phyloP scores from a whole-genome alignment of 331 rosid genomes.

The Malus hybrid region DNA sequence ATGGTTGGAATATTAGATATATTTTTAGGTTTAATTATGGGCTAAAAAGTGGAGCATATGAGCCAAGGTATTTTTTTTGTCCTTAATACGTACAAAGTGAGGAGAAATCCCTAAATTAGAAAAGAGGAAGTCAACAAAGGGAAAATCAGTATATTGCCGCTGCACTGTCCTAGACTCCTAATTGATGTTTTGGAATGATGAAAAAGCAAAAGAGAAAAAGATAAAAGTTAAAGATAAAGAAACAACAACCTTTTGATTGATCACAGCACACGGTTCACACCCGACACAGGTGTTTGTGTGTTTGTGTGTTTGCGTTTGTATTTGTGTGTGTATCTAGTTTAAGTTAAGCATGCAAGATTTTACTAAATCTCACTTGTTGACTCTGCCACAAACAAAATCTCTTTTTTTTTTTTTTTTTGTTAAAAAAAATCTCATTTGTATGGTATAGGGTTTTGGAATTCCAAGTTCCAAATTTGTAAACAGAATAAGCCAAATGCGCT shows the following conservation, averaged over 20 bases:
- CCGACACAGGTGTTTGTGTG: background rate
- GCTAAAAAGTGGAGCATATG: background rate
- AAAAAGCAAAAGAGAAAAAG: constrained; percentile 15
- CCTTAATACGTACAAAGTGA: background rate
- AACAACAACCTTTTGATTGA: background rate
- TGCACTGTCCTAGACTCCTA: constrained; percentile 7
- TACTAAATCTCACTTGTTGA: background rate
- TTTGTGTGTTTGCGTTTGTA: background rate
- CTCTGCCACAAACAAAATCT: too few species aligned
- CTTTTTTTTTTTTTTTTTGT: too few species aligned
- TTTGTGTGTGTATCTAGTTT: background rate
- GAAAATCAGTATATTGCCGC: background rate
- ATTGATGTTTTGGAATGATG: constrained; percentile 22
- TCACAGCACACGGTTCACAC: background rate
- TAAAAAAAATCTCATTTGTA: background rate
- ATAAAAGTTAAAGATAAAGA: background rate
- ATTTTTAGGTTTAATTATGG: background rate
- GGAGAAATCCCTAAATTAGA: background rate
- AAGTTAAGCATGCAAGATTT: background rate
- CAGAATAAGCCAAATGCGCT: background rate
- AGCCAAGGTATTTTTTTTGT: background rate
- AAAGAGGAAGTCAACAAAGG: constrained; percentile 17
- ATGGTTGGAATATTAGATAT: background rate
- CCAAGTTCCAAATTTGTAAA: background rate
- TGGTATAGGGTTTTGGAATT: background rate